Conservation (phyloP, 371 early-diverging fungal species). For the Mucor sp. region DNA sequence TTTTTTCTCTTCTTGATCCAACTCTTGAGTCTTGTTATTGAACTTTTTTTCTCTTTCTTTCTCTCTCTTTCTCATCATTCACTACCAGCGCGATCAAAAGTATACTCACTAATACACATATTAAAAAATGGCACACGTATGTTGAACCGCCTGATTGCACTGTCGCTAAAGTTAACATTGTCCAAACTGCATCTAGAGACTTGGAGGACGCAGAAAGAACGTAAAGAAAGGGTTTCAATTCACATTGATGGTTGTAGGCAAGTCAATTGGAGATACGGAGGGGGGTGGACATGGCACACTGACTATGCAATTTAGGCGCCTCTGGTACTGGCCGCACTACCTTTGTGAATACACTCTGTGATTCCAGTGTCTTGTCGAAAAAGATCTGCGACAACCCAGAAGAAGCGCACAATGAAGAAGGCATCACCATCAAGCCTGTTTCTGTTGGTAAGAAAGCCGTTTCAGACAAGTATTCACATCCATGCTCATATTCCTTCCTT, state of each 20-base stretch:
- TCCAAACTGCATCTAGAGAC: conserved; percentile 35
- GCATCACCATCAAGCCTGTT: conserved; percentile 85
- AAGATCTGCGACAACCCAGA: conserved; percentile 79
- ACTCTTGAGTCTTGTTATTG: not conserved
- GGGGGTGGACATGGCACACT: not conserved
- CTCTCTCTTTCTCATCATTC: not conserved
- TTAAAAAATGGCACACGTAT: conserved; percentile 23
- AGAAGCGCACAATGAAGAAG: conserved; percentile 90
- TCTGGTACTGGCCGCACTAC: conserved; percentile 98
- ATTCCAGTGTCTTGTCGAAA: conserved; percentile 67
- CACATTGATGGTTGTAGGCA: conserved; percentile 97
- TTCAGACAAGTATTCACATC: not conserved
- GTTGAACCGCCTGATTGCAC: not conserved
- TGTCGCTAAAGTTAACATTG: not conserved
- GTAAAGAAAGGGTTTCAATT: conserved; percentile 95
- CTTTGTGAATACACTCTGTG: conserved; percentile 97
- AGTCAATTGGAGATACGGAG: conserved; percentile 11
- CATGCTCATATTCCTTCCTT: not conserved
- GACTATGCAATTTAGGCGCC: conserved; percentile 54
- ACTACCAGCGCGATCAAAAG: conserved; percentile 9
- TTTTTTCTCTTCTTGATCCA: not conserved
- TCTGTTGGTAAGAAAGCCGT: conserved; percentile 54
- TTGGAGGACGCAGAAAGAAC: conserved; percentile 86
- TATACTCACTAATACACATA: conserved; percentile 3
- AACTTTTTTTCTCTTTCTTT: not conserved